Conservation (phyloP, 768 basidiomycete species). For the Tylopilus sp. region DNA sequence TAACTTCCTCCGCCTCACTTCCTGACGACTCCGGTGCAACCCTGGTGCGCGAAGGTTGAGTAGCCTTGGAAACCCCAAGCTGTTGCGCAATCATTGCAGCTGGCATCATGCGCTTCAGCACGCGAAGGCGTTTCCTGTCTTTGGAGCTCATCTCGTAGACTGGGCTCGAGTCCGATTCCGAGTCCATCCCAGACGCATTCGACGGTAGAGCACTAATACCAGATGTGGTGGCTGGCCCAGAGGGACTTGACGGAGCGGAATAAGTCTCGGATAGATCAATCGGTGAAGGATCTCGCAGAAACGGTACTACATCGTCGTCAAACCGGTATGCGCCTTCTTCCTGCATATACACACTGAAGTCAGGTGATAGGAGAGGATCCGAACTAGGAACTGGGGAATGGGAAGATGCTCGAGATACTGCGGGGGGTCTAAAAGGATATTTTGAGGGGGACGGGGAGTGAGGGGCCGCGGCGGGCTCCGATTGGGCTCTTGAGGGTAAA, state of each 20-base stretch:
- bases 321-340: constrained; percentile 14
- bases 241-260: constrained; percentile 17
- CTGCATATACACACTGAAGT: constrained; percentile 13
- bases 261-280: neutral
- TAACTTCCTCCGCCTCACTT: constrained; percentile 36
- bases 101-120: constrained; percentile 51
- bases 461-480: constrained; percentile 12
- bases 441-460: constrained; percentile 3
- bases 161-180: constrained; percentile 20
- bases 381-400: constrained; percentile 4
- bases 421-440: neutral
- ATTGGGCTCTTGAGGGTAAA: constrained; percentile 5
- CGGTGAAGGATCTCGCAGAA: constrained; percentile 7
- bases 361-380: constrained; percentile 4
- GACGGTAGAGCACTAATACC: constrained; percentile 14
- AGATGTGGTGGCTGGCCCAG: constrained; percentile 17
- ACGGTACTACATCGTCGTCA: constrained; percentile 4
- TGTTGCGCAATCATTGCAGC: constrained; percentile 45
- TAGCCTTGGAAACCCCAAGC: constrained; percentile 15
- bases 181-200: constrained; percentile 12
- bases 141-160: constrained; percentile 20
- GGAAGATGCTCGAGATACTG: constrained; percentile 9
- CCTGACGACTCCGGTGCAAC: constrained; percentile 12
- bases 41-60: constrained; percentile 9
- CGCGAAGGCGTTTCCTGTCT: constrained; percentile 37